These are phyloP conservation scores for Fusarium sublunatum DNA, from an alignment of 2,329 filamentous ascomycete genomes.

Conservation along the genomic window DNA sequence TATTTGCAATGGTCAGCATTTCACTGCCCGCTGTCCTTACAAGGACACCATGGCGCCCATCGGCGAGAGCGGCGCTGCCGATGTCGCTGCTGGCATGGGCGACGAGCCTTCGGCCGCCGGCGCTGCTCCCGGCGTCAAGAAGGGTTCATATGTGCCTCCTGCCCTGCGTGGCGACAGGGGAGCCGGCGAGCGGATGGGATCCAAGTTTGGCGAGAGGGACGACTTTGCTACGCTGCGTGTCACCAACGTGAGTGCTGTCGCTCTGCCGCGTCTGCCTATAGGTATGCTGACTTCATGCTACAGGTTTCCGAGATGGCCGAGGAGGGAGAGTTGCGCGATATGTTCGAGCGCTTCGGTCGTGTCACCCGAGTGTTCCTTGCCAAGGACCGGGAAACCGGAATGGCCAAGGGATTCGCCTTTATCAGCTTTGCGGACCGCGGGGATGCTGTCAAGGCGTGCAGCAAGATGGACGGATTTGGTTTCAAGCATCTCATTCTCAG, in stretches of 20 bases:
- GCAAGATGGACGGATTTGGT: constrained; percentile 97
- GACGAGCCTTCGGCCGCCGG: constrained; percentile 61
- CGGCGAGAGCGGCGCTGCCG: constrained; percentile 66
- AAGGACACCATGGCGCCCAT: constrained; percentile 99
- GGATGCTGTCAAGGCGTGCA: constrained; percentile 91
- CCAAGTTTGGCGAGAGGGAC: constrained; percentile 93
- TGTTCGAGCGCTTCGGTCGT: constrained; percentile 97
- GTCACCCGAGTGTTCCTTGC: constrained; percentile 98
- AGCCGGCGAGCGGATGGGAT: constrained; percentile 83
- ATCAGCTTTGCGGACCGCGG: constrained; percentile 93
- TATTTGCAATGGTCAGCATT: constrained; percentile 99
- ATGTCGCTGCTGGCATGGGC: constrained; percentile 66
- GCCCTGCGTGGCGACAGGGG: constrained; percentile 80
- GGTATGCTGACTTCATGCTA: constrained; percentile 45
- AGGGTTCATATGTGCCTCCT: constrained; percentile 91
- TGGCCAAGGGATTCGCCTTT: constrained; percentile 98
- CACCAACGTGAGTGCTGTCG: constrained; percentile 82
- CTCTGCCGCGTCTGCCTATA: background rate
- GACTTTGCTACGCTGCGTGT: constrained; percentile 96
- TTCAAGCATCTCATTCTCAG: constrained; percentile 88
- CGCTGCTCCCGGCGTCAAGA: constrained; percentile 62
- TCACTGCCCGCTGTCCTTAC: constrained; percentile 98
- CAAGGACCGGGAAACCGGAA: constrained; percentile 94
- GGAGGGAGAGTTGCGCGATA: constrained; percentile 92
- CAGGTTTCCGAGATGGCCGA: constrained; percentile 97